Evolutionary conservation across 768 basidiomycete genomes (phyloP), one percentile per base, ranked within the genome.

Genomic region (Russula olivacea): DNA sequence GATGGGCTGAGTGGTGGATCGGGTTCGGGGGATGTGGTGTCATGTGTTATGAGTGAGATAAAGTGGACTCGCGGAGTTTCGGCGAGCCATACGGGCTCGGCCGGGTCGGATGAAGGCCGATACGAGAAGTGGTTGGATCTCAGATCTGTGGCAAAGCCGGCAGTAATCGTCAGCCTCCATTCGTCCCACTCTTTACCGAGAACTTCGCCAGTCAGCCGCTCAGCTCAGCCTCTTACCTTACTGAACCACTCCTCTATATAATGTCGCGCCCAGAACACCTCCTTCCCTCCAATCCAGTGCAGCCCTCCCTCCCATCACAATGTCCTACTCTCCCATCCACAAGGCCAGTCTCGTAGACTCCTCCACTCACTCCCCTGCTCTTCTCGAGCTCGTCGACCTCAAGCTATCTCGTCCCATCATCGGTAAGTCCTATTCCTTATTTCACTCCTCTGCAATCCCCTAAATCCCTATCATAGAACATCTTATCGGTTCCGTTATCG

Each of bases 341-440:
- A 74, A 71, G 12, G 79, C 81, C 0, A 77, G 76, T 66, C 84
- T 89, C 71, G 83, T 89, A 54, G 83, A 88, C 74, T 78, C 86
- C 19, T 72, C 83, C 0, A 70, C 75, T 0, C 89, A 90, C 72
- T 82, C 84, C 1, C 83, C 83, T 15, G 85, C 81, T 15, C 80
- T 89, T 54, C 78, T 89, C 58, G 79, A 88, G 72, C 83, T 91
- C 67, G 75, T 89, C 68, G 82, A 85, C 67, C 72, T 86, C 69
- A 84, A 86, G 74, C 74, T 89, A 63, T 77, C 83, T 55, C 75
- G 78, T 56, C 77, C 79, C 34, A 73, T 91, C 71, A 83, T 88
- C 58, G 87, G 89, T 90, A 68, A 50, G 86, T 81, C n/a, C 2
- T 3, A 5, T 49, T 30, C 36, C 28, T 51, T 15, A 48, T 19